Percentiles rank a stretch among this genome's conserved stretches.
Conservation (phyloP, 257 asterid genomes). For the Dorcoceras hygrometricum region DNA sequence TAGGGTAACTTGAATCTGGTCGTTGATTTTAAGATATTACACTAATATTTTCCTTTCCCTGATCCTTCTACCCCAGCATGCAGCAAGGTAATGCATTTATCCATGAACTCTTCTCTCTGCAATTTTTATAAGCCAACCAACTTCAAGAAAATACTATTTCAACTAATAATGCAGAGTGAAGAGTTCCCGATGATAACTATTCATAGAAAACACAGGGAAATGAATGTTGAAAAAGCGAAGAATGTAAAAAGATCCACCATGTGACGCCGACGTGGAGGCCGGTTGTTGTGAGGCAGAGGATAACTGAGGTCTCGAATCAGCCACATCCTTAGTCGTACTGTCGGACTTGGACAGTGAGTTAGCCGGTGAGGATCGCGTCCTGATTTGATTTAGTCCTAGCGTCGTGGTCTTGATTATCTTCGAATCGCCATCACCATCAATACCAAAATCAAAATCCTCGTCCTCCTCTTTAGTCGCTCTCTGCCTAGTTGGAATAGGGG, state of each 20-base stretch:
- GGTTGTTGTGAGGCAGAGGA: constrained; percentile 32
- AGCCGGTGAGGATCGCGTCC: constrained; percentile 54
- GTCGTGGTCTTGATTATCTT: constrained; percentile 46
- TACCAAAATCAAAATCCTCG: constrained; percentile 27
- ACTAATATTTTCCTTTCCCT: constrained; percentile 6
- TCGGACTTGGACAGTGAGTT: constrained; percentile 32
- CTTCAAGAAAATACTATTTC: constrained; percentile 14
- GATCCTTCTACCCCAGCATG: background rate
- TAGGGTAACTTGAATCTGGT: constrained; percentile 9
- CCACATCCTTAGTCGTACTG: constrained; percentile 28
- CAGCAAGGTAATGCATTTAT: background rate
- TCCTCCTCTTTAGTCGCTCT: constrained; percentile 21
- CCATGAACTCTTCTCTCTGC: constrained; percentile 10
- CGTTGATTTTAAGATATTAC: constrained; percentile 4
- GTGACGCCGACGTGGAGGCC: constrained; percentile 39
- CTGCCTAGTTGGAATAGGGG: constrained; percentile 48
- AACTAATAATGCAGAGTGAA: background rate
- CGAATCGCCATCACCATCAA: constrained; percentile 27
- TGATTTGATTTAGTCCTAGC: constrained; percentile 68
- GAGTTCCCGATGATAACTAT: background rate
- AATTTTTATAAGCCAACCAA: constrained; percentile 17
- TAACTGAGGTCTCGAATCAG: constrained; percentile 18
- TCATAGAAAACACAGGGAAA: constrained; percentile 1
- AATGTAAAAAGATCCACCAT: constrained; percentile 32
- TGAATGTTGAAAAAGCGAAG: background rate